Percentiles rank a stretch among this genome's conserved stretches.
Evolutionary conservation across 305 asterid genomes (phyloP).

Genomic region (Euphrasia arctica): DNA sequence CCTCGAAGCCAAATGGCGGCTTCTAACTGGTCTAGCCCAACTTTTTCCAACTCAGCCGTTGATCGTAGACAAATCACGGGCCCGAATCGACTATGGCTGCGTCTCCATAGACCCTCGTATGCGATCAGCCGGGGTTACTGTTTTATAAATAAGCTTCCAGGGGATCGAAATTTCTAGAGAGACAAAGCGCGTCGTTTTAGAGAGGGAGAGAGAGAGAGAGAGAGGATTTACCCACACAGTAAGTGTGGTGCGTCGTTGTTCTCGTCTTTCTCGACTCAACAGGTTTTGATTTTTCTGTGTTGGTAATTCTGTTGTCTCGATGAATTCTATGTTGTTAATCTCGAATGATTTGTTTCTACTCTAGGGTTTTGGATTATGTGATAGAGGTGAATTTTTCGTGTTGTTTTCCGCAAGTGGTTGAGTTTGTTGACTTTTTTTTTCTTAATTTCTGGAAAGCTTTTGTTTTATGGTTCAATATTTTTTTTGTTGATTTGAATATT

Average conservation of each 20-base stretch:
- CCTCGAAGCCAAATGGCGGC: slow-evolving; percentile 26
- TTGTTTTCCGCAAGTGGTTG: slow-evolving; percentile 16
- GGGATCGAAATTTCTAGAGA: slow-evolving; percentile 28
- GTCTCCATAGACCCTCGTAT: slow-evolving; percentile 9
- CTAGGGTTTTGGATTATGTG: slow-evolving; percentile 36
- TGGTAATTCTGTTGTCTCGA: slow-evolving; percentile 18
- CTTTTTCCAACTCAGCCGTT: slow-evolving; percentile 30
- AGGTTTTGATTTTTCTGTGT: slow-evolving; percentile 6
- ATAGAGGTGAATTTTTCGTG: slow-evolving; percentile 4
- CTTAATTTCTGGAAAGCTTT: slow-evolving; percentile 11
- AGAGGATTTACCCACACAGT: neutral
- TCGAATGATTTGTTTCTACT: slow-evolving; percentile 24
- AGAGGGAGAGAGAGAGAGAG: slow-evolving; percentile 22
- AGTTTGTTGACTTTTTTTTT: slow-evolving; percentile 36
- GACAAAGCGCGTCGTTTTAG: slow-evolving; percentile 39
- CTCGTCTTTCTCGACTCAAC: slow-evolving; percentile 11
- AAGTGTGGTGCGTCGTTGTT: slow-evolving; percentile 14
- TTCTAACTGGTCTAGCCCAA: slow-evolving; percentile 17
- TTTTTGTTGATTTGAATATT: neutral
- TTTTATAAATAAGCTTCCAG: slow-evolving; percentile 33
- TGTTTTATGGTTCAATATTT: slow-evolving; percentile 15
- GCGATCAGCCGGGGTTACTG: slow-evolving; percentile 20
- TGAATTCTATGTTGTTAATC: slow-evolving; percentile 20
- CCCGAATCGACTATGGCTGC: slow-evolving; percentile 24
- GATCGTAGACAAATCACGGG: slow-evolving; percentile 31